phyloP scores from a whole-genome alignment of 2,329 filamentous ascomycete genomes.

The Fusarium buxicola region DNA sequence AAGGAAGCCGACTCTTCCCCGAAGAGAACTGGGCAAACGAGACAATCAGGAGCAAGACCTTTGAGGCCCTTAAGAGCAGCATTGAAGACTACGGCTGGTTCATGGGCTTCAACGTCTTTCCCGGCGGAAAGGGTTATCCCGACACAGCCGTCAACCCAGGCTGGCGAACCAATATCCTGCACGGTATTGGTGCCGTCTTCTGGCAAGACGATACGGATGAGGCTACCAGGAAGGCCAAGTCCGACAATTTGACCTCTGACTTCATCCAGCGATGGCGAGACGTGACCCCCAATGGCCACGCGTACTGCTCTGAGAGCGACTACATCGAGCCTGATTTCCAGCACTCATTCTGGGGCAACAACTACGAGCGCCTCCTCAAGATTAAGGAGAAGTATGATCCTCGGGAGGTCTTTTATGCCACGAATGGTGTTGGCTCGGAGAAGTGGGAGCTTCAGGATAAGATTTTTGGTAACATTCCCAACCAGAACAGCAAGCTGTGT shows the following conservation, averaged over 20 bases:
- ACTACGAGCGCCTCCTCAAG: conserved; percentile 54
- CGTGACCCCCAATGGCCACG: conserved; percentile 54
- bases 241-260: conserved; percentile 21
- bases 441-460: conserved; percentile 55
- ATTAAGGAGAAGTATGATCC: conserved; percentile 64
- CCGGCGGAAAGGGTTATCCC: conserved; percentile 23
- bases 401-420: conserved; percentile 60
- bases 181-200: conserved; percentile 24
- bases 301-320: conserved; percentile 65
- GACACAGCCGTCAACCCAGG: conserved; percentile 28
- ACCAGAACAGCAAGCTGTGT: conserved; percentile 34
- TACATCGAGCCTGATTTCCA: conserved; percentile 60
- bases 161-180: conserved; percentile 26
- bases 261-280: conserved; percentile 27
- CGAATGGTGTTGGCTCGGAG: conserved; percentile 63
- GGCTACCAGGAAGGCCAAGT: conserved; percentile 21
- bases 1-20: conserved; percentile 35
- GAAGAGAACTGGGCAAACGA: conserved; percentile 27
- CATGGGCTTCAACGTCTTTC: conserved; percentile 30
- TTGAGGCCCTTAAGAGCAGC: conserved; percentile 25
- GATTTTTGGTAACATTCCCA: conserved; percentile 31
- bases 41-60: conserved; percentile 14
- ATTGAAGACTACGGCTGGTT: conserved; percentile 30
- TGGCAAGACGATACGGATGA: conserved; percentile 21
- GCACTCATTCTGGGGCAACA: conserved; percentile 59